phyloP scores from a whole-genome alignment of 495 filamentous ascomycete species.

The Xylaria castorea region DNA sequence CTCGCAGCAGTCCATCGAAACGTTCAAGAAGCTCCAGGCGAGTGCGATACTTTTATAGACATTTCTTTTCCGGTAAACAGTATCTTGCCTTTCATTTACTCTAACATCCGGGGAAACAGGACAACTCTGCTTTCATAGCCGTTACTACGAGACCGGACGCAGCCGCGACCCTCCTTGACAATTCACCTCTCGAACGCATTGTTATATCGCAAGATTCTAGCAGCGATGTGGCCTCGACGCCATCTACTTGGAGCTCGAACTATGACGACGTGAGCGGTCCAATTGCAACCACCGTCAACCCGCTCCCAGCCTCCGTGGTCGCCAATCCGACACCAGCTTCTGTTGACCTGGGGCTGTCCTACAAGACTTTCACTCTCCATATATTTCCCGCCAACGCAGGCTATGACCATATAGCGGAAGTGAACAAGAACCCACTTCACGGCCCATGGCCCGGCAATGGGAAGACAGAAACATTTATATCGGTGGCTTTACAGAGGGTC shows the following conservation, averaged over 20 bases:
- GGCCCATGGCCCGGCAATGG: slow-evolving; percentile 48
- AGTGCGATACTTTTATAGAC: slow-evolving; percentile 24
- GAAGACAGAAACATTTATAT: slow-evolving; percentile 37
- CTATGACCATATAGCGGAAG: slow-evolving; percentile 44
- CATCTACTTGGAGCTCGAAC: slow-evolving; percentile 27
- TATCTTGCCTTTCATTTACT: background rate
- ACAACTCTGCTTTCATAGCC: slow-evolving; percentile 51
- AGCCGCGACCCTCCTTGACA: slow-evolving; percentile 34
- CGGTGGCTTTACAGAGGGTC: slow-evolving; percentile 39
- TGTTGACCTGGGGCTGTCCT: slow-evolving; percentile 32
- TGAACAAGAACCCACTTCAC: slow-evolving; percentile 48
- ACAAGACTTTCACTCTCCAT: slow-evolving; percentile 47
- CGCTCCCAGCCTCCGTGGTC: slow-evolving; percentile 21
- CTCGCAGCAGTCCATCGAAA: slow-evolving; percentile 73
- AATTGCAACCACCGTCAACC: slow-evolving; percentile 33
- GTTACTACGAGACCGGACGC: slow-evolving; percentile 38
- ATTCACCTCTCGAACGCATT: slow-evolving; percentile 35
- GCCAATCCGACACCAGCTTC: slow-evolving; percentile 31
- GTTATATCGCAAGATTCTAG: slow-evolving; percentile 30
- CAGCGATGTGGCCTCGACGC: background rate
- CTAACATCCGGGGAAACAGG: slow-evolving; percentile 26
- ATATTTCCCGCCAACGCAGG: slow-evolving; percentile 40
- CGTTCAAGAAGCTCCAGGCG: slow-evolving; percentile 77
- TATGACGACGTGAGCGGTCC: slow-evolving; percentile 30
- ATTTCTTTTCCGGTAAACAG: background rate